Percentiles rank a stretch among this genome's conserved stretches.
phyloP scores from a whole-genome alignment of 805 yeast species.

The Starmerella bombicola region DNA sequence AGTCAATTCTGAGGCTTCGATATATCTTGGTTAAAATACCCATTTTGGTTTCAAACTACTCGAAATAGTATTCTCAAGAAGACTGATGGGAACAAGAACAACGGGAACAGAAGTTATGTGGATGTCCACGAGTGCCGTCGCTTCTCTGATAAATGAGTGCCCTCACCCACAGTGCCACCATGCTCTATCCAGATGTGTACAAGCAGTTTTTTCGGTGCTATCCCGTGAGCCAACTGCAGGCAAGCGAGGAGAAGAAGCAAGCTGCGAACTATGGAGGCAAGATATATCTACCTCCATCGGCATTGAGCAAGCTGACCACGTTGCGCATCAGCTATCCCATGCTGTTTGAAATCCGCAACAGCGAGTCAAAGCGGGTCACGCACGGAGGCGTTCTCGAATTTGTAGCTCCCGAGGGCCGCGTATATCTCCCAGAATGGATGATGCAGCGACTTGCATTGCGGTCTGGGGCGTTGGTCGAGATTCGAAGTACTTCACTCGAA shows the following conservation, averaged over 20 bases:
- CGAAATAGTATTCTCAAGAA: neutral
- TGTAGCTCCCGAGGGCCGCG: conserved; percentile 94
- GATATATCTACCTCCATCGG: conserved; percentile 86
- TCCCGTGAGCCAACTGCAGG: conserved; percentile 80
- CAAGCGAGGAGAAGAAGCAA: conserved; percentile 43
- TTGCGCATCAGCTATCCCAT: conserved; percentile 89
- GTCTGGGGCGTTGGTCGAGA: conserved; percentile 71
- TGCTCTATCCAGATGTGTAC: conserved; percentile 33
- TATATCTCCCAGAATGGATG: conserved; percentile 94
- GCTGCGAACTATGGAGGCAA: conserved; percentile 89
- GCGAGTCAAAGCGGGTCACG: conserved; percentile 42
- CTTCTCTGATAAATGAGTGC: too few species aligned
- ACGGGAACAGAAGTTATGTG: too few species aligned
- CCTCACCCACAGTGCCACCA: too few species aligned
- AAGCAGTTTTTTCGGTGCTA: conserved; percentile 86
- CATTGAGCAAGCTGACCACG: conserved; percentile 75
- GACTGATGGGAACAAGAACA: too few species aligned
- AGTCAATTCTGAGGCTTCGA: too few species aligned
- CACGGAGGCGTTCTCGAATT: conserved; percentile 95
- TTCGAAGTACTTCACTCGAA: conserved; percentile 62
- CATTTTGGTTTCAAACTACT: too few species aligned
- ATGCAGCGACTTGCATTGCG: conserved; percentile 57
- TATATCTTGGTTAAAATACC: too few species aligned
- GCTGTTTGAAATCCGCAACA: conserved; percentile 55
- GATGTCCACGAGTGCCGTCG: too few species aligned